phyloP scores from a whole-genome alignment of 306 rosid species.

The Urtica urens region DNA sequence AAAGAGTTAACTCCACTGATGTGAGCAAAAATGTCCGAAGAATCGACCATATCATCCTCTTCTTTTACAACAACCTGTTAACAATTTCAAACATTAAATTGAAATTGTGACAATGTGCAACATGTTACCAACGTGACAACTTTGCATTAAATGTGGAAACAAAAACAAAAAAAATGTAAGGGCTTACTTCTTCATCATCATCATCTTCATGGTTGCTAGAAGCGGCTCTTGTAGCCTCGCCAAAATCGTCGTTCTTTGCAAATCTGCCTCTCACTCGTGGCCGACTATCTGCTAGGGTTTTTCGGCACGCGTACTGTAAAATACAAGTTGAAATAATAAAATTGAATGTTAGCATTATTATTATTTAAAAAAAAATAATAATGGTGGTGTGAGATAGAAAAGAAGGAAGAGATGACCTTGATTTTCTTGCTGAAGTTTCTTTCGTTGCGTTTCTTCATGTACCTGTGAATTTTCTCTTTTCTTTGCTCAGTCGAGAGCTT shows the following conservation, averaged over 20 bases:
- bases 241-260: slow-evolving; percentile 87
- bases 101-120: background rate
- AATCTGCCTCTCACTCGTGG: slow-evolving; percentile 97
- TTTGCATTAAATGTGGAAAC: background rate
- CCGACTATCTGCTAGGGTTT: slow-evolving; percentile 88
- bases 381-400: background rate
- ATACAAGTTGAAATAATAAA: too few species aligned
- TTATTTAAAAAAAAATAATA: background rate
- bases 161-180: slow-evolving; percentile 4
- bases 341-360: too few species aligned
- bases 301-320: slow-evolving; percentile 90
- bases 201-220: slow-evolving; percentile 71
- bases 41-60: slow-evolving; percentile 89
- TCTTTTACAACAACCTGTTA: slow-evolving; percentile 81
- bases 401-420: slow-evolving; percentile 59
- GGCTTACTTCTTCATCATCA: slow-evolving; percentile 75
- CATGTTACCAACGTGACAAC: too few species aligned
- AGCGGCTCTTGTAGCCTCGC: slow-evolving; percentile 49
- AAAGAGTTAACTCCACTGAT: slow-evolving; percentile 99
- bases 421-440: slow-evolving; percentile 98
- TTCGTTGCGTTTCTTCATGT: slow-evolving; percentile 89
- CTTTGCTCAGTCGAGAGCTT: slow-evolving; percentile 88
- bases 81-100: background rate
- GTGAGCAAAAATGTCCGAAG: slow-evolving; percentile 90
- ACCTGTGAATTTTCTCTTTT: slow-evolving; percentile 89